Evolutionary conservation across 805 yeast species (phyloP).

Genomic region (Kluyveromyces starmeri): DNA sequence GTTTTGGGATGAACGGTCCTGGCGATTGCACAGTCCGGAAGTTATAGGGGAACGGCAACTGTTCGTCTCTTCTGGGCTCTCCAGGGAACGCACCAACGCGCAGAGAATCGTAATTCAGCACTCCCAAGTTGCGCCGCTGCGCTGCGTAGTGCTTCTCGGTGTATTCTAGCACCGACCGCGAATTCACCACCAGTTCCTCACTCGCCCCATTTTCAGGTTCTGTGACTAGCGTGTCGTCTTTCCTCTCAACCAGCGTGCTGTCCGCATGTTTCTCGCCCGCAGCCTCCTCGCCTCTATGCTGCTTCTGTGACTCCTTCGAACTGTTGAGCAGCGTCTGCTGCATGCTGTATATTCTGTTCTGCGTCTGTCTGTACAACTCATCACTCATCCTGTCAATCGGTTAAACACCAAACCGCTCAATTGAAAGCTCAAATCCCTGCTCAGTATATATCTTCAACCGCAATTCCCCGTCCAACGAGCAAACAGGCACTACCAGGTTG

Average conservation of each 20-base stretch:
- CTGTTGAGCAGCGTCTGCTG: conserved; percentile 29
- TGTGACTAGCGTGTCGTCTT: too few species aligned
- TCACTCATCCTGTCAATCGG: too few species aligned
- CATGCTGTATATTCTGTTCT: conserved; percentile 24
- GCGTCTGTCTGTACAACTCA: conserved; percentile 24
- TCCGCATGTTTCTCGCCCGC: conserved; percentile 3
- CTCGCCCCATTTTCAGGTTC: conserved; percentile 1
- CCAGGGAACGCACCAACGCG: conserved; percentile 8
- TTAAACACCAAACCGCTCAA: too few species aligned
- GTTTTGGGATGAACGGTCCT: conserved; percentile 22
- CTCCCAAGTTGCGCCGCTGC: conserved; percentile 13
- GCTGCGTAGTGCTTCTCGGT: conserved; percentile 10
- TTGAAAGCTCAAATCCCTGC: too few species aligned
- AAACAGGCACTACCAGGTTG: too few species aligned
- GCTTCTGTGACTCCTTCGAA: conserved; percentile 7
- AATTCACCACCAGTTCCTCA: conserved; percentile 8
- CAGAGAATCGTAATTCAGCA: conserved; percentile 18
- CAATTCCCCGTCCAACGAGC: too few species aligned
- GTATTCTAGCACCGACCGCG: conserved; percentile 11
- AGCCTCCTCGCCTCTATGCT: background rate
- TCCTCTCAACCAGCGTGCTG: background rate
- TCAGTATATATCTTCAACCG: too few species aligned
- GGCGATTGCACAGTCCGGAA: conserved; percentile 12
- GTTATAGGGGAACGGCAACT: conserved; percentile 7
- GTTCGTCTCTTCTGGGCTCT: background rate